Base-by-base conservation (phyloP, 2,329 filamentous ascomycete species). In the Thyridium curvatum region DNA sequence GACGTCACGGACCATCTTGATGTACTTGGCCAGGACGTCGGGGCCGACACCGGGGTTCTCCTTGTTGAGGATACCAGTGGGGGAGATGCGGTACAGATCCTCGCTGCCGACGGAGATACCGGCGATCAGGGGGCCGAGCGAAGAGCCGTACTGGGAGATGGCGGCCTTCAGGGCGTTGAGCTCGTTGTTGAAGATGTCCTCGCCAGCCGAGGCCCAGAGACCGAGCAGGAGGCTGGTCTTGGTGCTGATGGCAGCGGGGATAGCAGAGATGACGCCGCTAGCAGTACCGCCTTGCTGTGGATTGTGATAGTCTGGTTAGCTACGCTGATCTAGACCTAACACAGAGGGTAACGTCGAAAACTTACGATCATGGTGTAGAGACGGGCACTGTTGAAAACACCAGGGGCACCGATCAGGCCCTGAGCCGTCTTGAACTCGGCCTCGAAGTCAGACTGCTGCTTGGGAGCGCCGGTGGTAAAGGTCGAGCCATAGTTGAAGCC, bases 71-170 rank as follows among this genome's bases (percentile, higher is more conserved):
- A 82, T 74, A 40, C 85, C 86, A 9, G 72, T 82, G n/a, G 77
- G 73, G 0, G 86, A 86, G 61, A 74, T 76, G 54, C 86, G 83
- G 72, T 93, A 93, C 32, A 93, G 73, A 59, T 95, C 89, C 71
- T 95, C 89, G 48, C 76, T 85, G 45, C 89, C 89, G 38, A 94
- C 79, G 1, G 86, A 90, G 63, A 94, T 91, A 59, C 86, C 89
- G 41, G 79, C 82, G 32, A 94, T 79, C 14, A 84, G 67, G 40
- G 71, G 66, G 30, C 73, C 72, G 52, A 94, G 79, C 35, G 71
- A 65, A 9, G 66, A 62, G 41, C 86, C 86, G 58, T 88, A 89
- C 53, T 79, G 69, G 35, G 62, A 48, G 47, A 90, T 83, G 48
- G 87, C 85, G 32, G 69, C 64, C 58, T 76, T 75, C 35, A 95